Base-by-base conservation (phyloP, 139 green algal genomes). In the Bryopsis sp. region DNA sequence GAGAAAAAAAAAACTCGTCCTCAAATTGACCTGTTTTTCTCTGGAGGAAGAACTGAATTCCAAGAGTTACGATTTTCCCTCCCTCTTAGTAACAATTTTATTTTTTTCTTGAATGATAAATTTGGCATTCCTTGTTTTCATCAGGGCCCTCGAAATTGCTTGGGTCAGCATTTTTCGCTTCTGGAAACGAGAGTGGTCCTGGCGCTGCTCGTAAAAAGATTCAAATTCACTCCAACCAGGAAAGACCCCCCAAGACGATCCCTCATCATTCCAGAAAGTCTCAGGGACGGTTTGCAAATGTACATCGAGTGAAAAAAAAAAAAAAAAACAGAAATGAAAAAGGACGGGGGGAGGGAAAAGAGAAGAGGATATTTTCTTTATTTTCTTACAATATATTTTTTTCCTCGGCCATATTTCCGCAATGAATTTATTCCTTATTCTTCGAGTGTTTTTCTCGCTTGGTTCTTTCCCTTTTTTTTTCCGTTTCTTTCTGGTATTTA, bases 101-200 rank as follows among this genome's bases (percentile, higher is more conserved):
- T 71, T 22, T 71, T 11, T 26, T 7, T 7, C 61, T 15, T 64
- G 11, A 68, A 68, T 62, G 7, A 7, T 31, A 64, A 31, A 4
- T 4, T 70, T 19, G 31, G n/a, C 39, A 1, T 35, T 39, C 0
- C 33, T 11, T 33, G 2, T 1, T 48, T 7, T 34, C 34, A 26
- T 19, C 74, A 74, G 71, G 90, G 91, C 2, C 90, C 90, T 3
- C 79, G 91, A 48, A 96, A 96, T 75, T 97, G 91, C 80, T 68
- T 97, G 65, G 91, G 91, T 26, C 90, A 96, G 78, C 84, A 92
- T 75, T 85, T 94, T 3, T 77, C 90, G 2, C 74, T 95, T 58
- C 77, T 96, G 57, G 92, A 97, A 84, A 85, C 86, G 3, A 79
- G 92, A 0, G 81, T 96, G 28, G 83, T 97, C 60, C 75, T 97